phyloP scores from a whole-genome alignment of 2,329 filamentous ascomycete species.

The Bipolaris bicolor region DNA sequence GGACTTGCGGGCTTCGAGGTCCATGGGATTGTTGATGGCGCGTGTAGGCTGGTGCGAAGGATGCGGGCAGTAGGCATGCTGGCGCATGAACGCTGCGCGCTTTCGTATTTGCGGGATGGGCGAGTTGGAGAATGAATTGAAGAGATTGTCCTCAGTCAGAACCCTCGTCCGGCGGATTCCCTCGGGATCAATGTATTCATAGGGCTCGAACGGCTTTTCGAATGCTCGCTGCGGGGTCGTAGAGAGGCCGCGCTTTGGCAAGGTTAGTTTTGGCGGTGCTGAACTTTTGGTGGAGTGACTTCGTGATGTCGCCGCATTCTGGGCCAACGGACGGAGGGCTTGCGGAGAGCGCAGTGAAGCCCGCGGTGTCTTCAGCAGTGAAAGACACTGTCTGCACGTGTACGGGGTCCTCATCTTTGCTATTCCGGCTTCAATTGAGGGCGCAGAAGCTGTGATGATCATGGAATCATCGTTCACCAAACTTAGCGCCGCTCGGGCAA shows the following conservation, averaged over 20 bases:
- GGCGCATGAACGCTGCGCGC: constrained; percentile 87
- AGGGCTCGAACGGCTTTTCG: constrained; percentile 41
- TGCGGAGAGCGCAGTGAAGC: constrained; percentile 35
- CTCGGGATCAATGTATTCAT: constrained; percentile 46
- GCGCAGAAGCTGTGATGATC: constrained; percentile 10
- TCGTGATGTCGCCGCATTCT: constrained; percentile 32
- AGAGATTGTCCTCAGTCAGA: constrained; percentile 79
- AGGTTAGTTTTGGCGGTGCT: constrained; percentile 30
- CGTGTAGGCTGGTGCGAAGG: constrained; percentile 81
- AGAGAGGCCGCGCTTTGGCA: constrained; percentile 38
- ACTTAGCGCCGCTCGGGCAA: constrained; percentile 21
- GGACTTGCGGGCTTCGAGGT: constrained; percentile 66
- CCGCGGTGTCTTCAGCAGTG: constrained; percentile 38
- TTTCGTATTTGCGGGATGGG: constrained; percentile 86
- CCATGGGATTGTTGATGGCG: constrained; percentile 67
- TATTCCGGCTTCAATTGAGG: constrained; percentile 19
- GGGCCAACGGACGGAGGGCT: constrained; percentile 31
- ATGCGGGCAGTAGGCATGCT: constrained; percentile 93
- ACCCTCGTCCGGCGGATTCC: constrained; percentile 48
- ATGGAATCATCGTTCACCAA: constrained; percentile 24
- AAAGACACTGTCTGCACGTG: constrained; percentile 51
- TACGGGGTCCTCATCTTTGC: constrained; percentile 48
- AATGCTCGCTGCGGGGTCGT: constrained; percentile 39
- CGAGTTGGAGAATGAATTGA: constrained; percentile 89
- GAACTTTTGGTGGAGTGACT: constrained; percentile 44